Conservation (phyloP, 768 basidiomycete species). For the Rubroboletus pulcherrimus region DNA sequence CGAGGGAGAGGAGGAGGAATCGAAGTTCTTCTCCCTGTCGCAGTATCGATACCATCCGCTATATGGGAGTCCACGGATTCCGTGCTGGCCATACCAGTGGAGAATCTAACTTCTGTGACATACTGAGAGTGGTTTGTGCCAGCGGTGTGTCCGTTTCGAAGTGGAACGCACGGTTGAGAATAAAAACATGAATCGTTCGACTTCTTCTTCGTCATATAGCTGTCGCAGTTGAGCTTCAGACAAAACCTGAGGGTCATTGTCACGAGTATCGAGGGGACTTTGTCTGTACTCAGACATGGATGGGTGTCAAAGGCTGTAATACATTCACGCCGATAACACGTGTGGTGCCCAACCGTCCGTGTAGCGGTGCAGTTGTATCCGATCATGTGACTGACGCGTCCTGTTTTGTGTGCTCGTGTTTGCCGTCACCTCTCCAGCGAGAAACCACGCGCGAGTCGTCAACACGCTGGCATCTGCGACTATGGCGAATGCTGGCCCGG, state of each 20-base stretch:
- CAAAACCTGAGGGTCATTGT: constrained; percentile 28
- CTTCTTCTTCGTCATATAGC: constrained; percentile 61
- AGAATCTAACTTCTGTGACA: constrained; percentile 52
- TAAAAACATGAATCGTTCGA: constrained; percentile 54
- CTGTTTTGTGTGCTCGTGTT: constrained; percentile 19
- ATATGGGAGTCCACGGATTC: constrained; percentile 7
- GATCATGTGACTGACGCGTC: constrained; percentile 31
- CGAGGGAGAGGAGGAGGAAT: constrained; percentile 2
- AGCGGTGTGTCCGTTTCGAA: background rate
- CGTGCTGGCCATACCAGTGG: constrained; percentile 28
- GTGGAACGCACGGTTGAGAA: constrained; percentile 53
- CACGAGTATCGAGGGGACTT: background rate
- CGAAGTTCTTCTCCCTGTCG: background rate
- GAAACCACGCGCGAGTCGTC: background rate
- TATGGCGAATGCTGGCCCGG: constrained; percentile 10
- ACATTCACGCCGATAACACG: background rate
- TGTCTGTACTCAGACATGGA: constrained; percentile 13
- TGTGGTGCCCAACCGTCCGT: background rate
- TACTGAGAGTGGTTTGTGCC: constrained; percentile 36
- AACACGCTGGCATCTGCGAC: background rate
- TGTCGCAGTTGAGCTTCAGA: constrained; percentile 54
- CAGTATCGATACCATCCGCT: background rate
- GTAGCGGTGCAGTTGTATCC: constrained; percentile 2
- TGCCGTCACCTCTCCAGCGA: constrained; percentile 1
- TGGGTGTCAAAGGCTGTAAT: background rate